A percentile compares a stretch with the other conserved stretches of the same genome.
Conservation (phyloP, 2,329 filamentous ascomycete species). For the Lecanosticta acicola region DNA sequence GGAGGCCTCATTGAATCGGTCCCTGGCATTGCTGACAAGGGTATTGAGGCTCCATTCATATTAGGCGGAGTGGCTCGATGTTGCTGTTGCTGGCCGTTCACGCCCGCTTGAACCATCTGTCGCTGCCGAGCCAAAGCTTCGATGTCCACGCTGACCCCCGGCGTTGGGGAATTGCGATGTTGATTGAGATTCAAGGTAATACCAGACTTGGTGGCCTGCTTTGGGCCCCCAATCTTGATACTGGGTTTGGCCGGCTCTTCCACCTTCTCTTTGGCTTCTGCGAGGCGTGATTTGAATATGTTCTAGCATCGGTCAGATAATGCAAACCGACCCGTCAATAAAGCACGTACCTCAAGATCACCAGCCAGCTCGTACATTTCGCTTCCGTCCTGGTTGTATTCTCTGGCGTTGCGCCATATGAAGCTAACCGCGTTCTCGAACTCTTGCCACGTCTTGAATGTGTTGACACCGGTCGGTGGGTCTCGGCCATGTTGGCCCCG, state of each 20-base stretch:
- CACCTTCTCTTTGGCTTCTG: slow-evolving; percentile 66
- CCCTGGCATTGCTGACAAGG: slow-evolving; percentile 29
- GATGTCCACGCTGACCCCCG: slow-evolving; percentile 49
- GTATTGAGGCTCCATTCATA: slow-evolving; percentile 28
- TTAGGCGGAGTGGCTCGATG: slow-evolving; percentile 23
- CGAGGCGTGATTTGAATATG: slow-evolving; percentile 62
- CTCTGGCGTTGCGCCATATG: slow-evolving; percentile 81
- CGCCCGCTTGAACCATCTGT: slow-evolving; percentile 46
- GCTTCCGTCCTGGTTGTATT: slow-evolving; percentile 88
- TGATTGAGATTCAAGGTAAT: slow-evolving; percentile 37
- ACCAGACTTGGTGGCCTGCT: slow-evolving; percentile 32
- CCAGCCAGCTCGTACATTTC: slow-evolving; percentile 72
- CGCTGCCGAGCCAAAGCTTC: slow-evolving; percentile 51
- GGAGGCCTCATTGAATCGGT: slow-evolving; percentile 30
- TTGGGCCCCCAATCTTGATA: slow-evolving; percentile 61
- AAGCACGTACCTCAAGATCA: slow-evolving; percentile 64
- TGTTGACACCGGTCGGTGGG: slow-evolving; percentile 54
- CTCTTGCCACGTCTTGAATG: slow-evolving; percentile 75
- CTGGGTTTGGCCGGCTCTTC: slow-evolving; percentile 68
- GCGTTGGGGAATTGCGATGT: slow-evolving; percentile 35
- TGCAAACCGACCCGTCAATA: not conserved
- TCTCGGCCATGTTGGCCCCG: slow-evolving; percentile 66
- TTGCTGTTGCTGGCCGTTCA: slow-evolving; percentile 36
- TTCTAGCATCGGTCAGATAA: slow-evolving; percentile 44
- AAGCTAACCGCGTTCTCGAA: slow-evolving; percentile 75